These are phyloP conservation scores for Castanospermum australe DNA, from an alignment of 306 rosid species.

Conservation along the genomic window DNA sequence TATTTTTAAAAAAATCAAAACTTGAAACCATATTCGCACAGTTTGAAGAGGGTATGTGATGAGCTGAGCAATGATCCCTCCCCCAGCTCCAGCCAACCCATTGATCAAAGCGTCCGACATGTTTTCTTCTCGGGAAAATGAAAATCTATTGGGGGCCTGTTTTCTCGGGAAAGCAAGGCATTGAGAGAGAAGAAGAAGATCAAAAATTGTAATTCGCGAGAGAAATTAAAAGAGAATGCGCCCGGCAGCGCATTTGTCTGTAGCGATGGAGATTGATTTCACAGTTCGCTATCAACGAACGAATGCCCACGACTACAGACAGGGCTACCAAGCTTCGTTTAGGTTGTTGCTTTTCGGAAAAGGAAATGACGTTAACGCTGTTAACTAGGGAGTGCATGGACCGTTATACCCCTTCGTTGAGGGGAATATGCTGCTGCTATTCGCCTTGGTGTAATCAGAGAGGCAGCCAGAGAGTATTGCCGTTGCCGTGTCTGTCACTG, in stretches of 20 bases:
- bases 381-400: neutral
- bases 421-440: slow-evolving; percentile 16
- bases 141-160: neutral
- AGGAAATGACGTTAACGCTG: slow-evolving; percentile 22
- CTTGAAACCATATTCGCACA: slow-evolving; percentile 29
- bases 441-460: neutral
- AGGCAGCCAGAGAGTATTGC: too few relatives aligned
- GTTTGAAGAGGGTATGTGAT: slow-evolving; percentile 98
- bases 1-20: neutral
- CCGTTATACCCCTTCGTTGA: slow-evolving; percentile 32
- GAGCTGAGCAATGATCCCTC: slow-evolving; percentile 97
- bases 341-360: slow-evolving; percentile 40
- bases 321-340: neutral
- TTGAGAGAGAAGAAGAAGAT: neutral
- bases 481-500: too few relatives aligned
- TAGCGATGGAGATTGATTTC: neutral
- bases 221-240: neutral
- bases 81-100: slow-evolving; percentile 96
- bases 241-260: neutral
- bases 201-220: neutral
- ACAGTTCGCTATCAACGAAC: slow-evolving; percentile 9
- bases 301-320: neutral
- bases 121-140: slow-evolving; percentile 21
- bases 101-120: slow-evolving; percentile 99
- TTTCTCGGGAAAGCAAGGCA: neutral